These are phyloP conservation scores for Metroxylon sagu DNA, from an alignment of 176 grass and related monocot genomes.

Conservation along the genomic window DNA sequence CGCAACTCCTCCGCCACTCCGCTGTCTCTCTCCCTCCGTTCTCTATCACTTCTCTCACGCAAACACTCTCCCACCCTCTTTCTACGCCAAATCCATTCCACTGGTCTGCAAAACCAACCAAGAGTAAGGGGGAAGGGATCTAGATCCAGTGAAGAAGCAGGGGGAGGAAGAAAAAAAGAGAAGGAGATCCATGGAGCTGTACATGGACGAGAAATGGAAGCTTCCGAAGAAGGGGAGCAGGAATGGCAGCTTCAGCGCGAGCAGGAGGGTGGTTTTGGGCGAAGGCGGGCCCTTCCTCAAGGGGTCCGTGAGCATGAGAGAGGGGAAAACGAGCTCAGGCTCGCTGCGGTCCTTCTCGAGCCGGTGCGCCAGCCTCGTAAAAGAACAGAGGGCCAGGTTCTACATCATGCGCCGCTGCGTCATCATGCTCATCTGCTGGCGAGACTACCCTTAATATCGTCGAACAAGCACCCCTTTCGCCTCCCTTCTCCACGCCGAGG, in stretches of 20 bases:
- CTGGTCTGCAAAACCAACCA: too few species aligned
- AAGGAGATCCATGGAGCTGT: slow-evolving; percentile 43
- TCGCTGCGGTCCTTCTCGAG: slow-evolving; percentile 45
- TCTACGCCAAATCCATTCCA: too few species aligned
- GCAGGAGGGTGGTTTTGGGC: slow-evolving; percentile 33
- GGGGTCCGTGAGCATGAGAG: slow-evolving; percentile 51
- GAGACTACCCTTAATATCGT: slow-evolving; percentile 47
- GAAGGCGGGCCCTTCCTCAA: slow-evolving; percentile 28
- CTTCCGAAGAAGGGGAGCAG: slow-evolving; percentile 75
- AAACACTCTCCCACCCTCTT: too few species aligned
- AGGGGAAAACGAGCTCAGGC: slow-evolving; percentile 25
- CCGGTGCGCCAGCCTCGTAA: slow-evolving; percentile 66
- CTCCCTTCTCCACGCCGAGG: too few species aligned
- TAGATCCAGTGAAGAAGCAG: too few species aligned
- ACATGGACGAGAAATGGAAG: slow-evolving; percentile 95
- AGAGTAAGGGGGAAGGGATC: too few species aligned
- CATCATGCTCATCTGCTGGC: slow-evolving; percentile 92
- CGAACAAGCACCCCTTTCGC: too few species aligned
- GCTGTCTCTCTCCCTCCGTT: background rate
- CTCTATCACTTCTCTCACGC: too few species aligned
- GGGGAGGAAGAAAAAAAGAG: too few species aligned
- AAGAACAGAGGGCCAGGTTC: slow-evolving; percentile 88
- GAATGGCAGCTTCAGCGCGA: slow-evolving; percentile 34
- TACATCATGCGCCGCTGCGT: slow-evolving; percentile 97
- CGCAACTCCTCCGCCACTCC: background rate